A percentile compares a stretch with the other conserved stretches of the same genome.
Evolutionary conservation across 108 stramenopile genomes (phyloP).

Genomic region (Chaetoceros muelleri): DNA sequence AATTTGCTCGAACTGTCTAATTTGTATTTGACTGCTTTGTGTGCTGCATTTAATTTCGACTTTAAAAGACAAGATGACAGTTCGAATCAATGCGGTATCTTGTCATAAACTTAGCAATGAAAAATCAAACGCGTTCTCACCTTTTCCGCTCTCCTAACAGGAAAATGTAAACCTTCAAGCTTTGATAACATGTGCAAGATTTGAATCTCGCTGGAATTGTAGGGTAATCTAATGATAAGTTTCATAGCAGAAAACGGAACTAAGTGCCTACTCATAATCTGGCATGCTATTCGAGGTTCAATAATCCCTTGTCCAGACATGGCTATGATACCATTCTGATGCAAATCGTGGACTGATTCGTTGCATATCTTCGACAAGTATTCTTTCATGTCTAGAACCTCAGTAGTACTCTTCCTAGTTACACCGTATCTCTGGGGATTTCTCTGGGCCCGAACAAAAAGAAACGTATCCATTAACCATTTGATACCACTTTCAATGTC

Average conservation of each 20-base stretch:
- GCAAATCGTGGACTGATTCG: conserved; percentile 24
- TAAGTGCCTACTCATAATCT: conserved; percentile 71
- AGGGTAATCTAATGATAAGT: conserved; percentile 45
- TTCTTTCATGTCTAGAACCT: conserved; percentile 7
- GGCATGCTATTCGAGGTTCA: conserved; percentile 25
- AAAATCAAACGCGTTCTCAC: conserved; percentile 1
- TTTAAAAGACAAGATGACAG: conserved; percentile 4
- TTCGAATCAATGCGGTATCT: background rate
- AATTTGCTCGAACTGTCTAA: conserved; percentile 71
- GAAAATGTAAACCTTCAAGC: conserved; percentile 48
- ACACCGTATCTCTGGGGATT: conserved; percentile 35
- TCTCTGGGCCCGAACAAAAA: conserved; percentile 33
- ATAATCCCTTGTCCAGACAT: conserved; percentile 14
- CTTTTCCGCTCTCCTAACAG: conserved; percentile 69
- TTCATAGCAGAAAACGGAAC: conserved; percentile 63
- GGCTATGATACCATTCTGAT: conserved; percentile 14
- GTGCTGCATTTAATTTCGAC: conserved; percentile 52
- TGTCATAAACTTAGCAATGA: background rate
- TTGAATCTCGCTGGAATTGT: conserved; percentile 42
- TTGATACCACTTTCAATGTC: conserved; percentile 32
- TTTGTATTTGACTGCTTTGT: conserved; percentile 63
- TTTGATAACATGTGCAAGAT: conserved; percentile 50
- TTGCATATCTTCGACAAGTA: conserved; percentile 26
- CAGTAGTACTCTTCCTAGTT: conserved; percentile 11
- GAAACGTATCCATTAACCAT: conserved; percentile 61